Conservation (phyloP, 495 filamentous ascomycete species). For the Xylaria scruposa region DNA sequence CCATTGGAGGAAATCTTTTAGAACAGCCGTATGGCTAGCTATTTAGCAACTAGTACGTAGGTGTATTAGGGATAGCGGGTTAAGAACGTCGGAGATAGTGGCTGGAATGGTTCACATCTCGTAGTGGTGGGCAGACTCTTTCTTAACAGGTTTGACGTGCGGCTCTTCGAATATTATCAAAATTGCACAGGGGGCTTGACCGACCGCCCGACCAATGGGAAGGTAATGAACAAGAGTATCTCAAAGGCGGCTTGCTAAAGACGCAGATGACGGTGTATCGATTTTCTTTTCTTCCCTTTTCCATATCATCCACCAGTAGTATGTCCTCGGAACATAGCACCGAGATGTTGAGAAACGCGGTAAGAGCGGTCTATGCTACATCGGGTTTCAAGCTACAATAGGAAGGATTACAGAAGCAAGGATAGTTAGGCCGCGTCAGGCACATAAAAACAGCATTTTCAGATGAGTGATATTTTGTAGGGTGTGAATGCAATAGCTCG, state of each 20-base stretch:
- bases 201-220: constrained; percentile 1
- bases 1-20: background rate
- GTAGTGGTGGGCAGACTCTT: background rate
- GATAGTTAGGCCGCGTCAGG: constrained; percentile 17
- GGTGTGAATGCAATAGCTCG: constrained; percentile 7
- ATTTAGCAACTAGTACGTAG: background rate
- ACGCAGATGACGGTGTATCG: background rate
- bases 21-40: background rate
- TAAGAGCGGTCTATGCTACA: constrained; percentile 16
- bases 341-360: background rate
- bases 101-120: background rate
- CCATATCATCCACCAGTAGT: constrained; percentile 4
- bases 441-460: constrained; percentile 9
- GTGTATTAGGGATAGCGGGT: background rate
- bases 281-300: constrained; percentile 6
- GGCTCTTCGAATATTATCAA: constrained; percentile 2
- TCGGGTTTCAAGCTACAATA: background rate
- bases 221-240: background rate
- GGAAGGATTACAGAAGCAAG: constrained; percentile 14
- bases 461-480: constrained; percentile 12
- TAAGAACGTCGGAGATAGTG: background rate
- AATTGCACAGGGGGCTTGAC: background rate
- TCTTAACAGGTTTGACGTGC: background rate
- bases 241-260: background rate
- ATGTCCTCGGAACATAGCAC: background rate